Base-by-base conservation (phyloP, 164 flowering plant genomes). In the Magnolia officinalis region DNA sequence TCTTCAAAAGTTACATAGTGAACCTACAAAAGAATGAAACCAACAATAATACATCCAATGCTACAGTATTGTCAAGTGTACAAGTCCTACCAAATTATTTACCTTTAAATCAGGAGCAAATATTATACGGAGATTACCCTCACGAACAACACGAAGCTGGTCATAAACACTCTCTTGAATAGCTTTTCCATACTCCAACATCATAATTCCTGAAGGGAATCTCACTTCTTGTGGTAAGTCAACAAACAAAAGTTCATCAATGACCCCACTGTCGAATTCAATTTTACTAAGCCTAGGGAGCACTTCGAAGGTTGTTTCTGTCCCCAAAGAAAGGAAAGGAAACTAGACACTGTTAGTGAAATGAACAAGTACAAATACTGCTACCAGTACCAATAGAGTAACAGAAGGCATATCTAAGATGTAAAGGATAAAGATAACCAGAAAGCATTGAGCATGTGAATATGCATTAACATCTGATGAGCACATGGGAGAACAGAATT, bases 231-330 rank as follows among this genome's bases (percentile, higher is more conserved):
- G 91, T 20, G 99, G 99, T 85, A 89, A 78, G 79, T 93, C 99
- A 59, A 92, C 83, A 86, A 89, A 96, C 80, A 96, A 80, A 81
- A 94, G 97, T 81, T 96, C 99, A 77, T 92, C 98, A n/a, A 88
- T 79, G 64, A 96, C 93, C 50, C 99, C 99, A 83, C 98, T 96
- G 73, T 94, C 92, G 80, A 91, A 96, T 80, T 96, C 90, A 80
- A 94, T 90, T 84, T 92, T 93, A 82, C 83, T 89, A n/a, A 96
- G 98, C 77, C 98, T 88, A n/a, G 98, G 99, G 55, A 96, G 96
- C 23, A 94, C 93, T 87, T 96, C 98, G 81, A 82, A 90, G 55
- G 97, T 94, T 31, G 97, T 92, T 88, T 96, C 99, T 96, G 97
- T 67, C 23, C 74, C 10, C 70, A 83, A 37, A 63, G 26, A 72